Evolutionary conservation across 2,329 filamentous ascomycete species (phyloP).

Genomic region (Colletotrichum sp.): DNA sequence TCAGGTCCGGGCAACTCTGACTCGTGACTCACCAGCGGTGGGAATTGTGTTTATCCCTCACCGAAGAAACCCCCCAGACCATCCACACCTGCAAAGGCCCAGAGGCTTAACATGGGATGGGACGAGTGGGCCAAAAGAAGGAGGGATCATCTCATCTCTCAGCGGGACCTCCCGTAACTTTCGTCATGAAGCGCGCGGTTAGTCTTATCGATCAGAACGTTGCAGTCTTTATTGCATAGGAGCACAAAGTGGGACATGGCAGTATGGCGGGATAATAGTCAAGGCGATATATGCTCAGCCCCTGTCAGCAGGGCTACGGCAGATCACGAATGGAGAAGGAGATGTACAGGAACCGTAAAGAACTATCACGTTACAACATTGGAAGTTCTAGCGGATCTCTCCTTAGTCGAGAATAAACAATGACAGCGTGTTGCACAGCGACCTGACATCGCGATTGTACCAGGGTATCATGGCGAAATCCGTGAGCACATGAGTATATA

Average conservation of each 20-base stretch:
- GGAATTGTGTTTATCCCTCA: not conserved
- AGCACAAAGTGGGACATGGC: not conserved
- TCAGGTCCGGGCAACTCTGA: not conserved
- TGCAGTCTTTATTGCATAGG: not conserved
- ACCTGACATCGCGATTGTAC: not conserved
- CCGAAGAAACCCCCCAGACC: not conserved
- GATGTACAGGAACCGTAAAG: not conserved
- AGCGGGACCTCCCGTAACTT: not conserved
- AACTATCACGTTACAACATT: not conserved
- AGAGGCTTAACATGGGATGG: not conserved
- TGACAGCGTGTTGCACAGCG: not conserved
- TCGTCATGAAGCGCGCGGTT: conserved; percentile 17
- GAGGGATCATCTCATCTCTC: not conserved
- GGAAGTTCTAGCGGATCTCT: not conserved
- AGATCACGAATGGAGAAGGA: not conserved
- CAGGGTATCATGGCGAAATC: not conserved
- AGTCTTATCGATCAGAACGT: not conserved
- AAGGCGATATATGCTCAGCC: not conserved
- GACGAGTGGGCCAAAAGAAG: not conserved
- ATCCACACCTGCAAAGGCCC: not conserved
- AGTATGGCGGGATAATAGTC: not conserved
- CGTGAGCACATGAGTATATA: not conserved
- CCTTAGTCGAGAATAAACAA: not conserved
- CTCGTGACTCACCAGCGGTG: not conserved
- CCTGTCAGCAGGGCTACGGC: not conserved